A percentile compares a stretch with the other conserved stretches of the same genome.
phyloP scores from a whole-genome alignment of 2,329 filamentous ascomycete species.

The Venturia oleaginea region DNA sequence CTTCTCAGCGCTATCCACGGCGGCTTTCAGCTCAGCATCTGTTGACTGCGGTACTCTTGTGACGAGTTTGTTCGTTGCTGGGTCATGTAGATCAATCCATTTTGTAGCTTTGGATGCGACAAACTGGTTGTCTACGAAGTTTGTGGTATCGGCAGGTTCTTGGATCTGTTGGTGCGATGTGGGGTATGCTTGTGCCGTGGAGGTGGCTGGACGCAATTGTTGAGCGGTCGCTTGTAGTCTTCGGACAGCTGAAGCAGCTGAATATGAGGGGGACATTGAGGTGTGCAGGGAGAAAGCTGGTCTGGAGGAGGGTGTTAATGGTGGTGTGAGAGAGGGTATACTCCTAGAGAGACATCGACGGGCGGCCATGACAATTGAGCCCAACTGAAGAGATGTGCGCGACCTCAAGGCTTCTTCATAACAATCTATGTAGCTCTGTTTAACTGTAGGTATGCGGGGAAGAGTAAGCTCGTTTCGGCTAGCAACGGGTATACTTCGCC shows the following conservation, averaged over 20 bases:
- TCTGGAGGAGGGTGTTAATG: constrained; percentile 24
- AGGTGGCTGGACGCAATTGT: constrained; percentile 40
- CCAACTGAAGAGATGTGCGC: background rate
- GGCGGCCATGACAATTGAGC: constrained; percentile 23
- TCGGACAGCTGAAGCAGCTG: constrained; percentile 29
- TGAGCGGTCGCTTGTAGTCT: constrained; percentile 47
- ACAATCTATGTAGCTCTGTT: background rate
- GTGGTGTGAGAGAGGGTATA: constrained; percentile 32
- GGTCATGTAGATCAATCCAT: constrained; percentile 74
- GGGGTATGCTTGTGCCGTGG: constrained; percentile 51
- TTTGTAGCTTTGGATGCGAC: constrained; percentile 55
- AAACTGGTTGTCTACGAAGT: constrained; percentile 77
- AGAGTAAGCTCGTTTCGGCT: too few species aligned
- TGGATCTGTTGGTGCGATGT: constrained; percentile 63
- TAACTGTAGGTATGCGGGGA: too few species aligned
- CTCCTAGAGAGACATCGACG: constrained; percentile 35
- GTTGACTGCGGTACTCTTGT: constrained; percentile 78
- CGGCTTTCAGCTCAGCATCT: constrained; percentile 64
- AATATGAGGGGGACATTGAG: constrained; percentile 26
- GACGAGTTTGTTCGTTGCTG: constrained; percentile 76
- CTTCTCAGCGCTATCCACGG: constrained; percentile 64
- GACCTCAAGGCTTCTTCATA: too few species aligned
- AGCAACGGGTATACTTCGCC: too few species aligned
- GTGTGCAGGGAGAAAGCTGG: constrained; percentile 22
- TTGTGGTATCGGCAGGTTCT: constrained; percentile 61